Conservation (phyloP, 495 filamentous ascomycete genomes). For the Penicillium crystallinum region DNA sequence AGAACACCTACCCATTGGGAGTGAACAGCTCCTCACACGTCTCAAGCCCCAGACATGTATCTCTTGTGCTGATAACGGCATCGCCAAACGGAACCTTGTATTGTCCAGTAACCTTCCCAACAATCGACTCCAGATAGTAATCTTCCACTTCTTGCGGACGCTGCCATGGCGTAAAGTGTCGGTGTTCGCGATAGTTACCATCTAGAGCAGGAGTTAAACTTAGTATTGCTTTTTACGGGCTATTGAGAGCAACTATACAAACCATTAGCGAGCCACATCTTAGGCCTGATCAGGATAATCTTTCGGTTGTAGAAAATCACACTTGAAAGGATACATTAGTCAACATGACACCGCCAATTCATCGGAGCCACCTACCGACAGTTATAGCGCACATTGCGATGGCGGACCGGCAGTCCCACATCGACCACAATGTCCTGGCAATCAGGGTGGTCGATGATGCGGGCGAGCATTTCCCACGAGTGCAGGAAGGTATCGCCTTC, state of each 20-base stretch:
- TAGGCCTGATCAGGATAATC: slow-evolving; percentile 74
- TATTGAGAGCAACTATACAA: slow-evolving; percentile 6
- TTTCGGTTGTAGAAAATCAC: slow-evolving; percentile 62
- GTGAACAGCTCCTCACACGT: slow-evolving; percentile 81
- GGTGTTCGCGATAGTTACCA: slow-evolving; percentile 38
- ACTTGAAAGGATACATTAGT: slow-evolving; percentile 47
- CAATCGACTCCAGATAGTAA: slow-evolving; percentile 63
- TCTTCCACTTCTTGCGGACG: slow-evolving; percentile 58
- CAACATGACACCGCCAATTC: slow-evolving; percentile 45
- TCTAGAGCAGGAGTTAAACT: slow-evolving; percentile 12
- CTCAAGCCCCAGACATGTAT: slow-evolving; percentile 67
- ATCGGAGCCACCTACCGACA: slow-evolving; percentile 3
- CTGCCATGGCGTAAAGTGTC: slow-evolving; percentile 65
- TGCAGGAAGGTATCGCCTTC: slow-evolving; percentile 53
- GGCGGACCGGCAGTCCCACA: slow-evolving; percentile 61
- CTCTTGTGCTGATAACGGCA: slow-evolving; percentile 64
- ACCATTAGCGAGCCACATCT: slow-evolving; percentile 78
- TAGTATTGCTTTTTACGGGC: background rate
- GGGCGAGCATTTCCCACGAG: slow-evolving; percentile 65
- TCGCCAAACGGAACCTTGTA: slow-evolving; percentile 70
- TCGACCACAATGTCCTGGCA: slow-evolving; percentile 77
- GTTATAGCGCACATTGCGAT: slow-evolving; percentile 69
- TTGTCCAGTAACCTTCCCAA: slow-evolving; percentile 56
- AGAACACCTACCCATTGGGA: slow-evolving; percentile 44
- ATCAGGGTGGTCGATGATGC: slow-evolving; percentile 50